Base-by-base conservation (phyloP, 768 basidiomycete genomes). In the Calocybe gangraenosa region DNA sequence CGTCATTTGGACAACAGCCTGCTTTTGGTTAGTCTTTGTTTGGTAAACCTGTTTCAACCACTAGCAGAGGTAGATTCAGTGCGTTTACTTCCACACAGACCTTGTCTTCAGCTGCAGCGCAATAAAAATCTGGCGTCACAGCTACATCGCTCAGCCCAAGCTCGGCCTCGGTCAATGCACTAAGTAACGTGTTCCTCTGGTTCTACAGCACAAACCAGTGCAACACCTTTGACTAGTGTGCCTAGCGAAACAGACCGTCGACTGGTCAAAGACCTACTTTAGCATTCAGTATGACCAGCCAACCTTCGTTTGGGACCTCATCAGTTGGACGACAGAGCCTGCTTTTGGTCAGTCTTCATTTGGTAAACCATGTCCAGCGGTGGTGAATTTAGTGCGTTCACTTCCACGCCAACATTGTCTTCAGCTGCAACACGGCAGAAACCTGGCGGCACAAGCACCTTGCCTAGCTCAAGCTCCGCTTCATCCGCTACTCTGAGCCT, bases 11-110 rank as follows among this genome's bases (percentile, higher is more conserved):
- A 11, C 11, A 5, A 11, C 25, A 28, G 11, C 25, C 25, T 11
- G 25, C 25, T 28, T 74, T 72, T 49, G 71, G 69, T 1, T 64
- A 67, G 33, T 48, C 69, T 7, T 50, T 64, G 2, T 75, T 76
- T 48, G 68, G 70, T 2, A 64, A 68, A 38, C 49, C 69, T 17
- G 54, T 59, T 2, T 40, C 54, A 2, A 40, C 48, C 2, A 20
- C 46, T 14, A 5, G 54, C n/a, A 44, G 58, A 37, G 68, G 65
- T 25, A 68, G 60, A 13, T 73, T 73, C 48, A 51, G 68, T 23
- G 59, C 64, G n/a, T 58, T 58, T 40, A 55, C 51, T 19, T 44
- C 53, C 2, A 10, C 43, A 18, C 37, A 48, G 17, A 38, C 46
- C 3, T 50, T 53, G 17, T 53, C 53, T 28, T 36, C 41, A 2